phyloP scores from a whole-genome alignment of 2,329 filamentous ascomycete genomes.

The Dactylellina haptotyla region DNA sequence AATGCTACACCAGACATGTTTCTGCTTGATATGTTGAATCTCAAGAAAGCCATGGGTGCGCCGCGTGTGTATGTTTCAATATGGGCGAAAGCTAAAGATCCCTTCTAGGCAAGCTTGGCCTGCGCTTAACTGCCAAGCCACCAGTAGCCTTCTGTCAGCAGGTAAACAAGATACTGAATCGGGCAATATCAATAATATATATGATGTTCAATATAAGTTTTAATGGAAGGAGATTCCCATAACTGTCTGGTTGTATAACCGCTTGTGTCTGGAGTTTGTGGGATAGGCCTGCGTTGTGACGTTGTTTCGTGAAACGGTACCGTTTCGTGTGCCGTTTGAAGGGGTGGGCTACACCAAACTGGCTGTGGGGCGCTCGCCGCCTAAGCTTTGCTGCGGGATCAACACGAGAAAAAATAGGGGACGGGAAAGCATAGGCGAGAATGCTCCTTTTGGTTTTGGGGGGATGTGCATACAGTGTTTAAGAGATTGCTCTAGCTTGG shows the following conservation, averaged over 20 bases:
- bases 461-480: no score
- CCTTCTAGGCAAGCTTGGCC: background rate
- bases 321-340: conserved; percentile 50
- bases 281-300: conserved; percentile 9
- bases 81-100: background rate
- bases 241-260: conserved; percentile 26
- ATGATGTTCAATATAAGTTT: background rate
- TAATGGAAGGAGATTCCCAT: background rate
- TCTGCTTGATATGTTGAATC: conserved; percentile 29
- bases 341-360: conserved; percentile 18
- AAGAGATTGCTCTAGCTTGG: background rate
- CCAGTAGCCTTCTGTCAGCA: background rate
- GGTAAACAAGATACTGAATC: background rate
- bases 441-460: background rate
- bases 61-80: conserved; percentile 32
- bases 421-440: background rate
- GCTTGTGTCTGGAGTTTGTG: conserved; percentile 21
- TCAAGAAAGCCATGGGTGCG: conserved; percentile 19
- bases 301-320: conserved; percentile 45
- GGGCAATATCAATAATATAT: background rate
- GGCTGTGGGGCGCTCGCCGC: background rate
- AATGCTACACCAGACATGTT: conserved; percentile 41
- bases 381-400: background rate
- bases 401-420: background rate
- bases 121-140: conserved; percentile 22